A percentile compares a stretch with the other conserved stretches of the same genome.
Conservation (phyloP, 805 yeast genomes). For the Starmerella potacharoeniae region DNA sequence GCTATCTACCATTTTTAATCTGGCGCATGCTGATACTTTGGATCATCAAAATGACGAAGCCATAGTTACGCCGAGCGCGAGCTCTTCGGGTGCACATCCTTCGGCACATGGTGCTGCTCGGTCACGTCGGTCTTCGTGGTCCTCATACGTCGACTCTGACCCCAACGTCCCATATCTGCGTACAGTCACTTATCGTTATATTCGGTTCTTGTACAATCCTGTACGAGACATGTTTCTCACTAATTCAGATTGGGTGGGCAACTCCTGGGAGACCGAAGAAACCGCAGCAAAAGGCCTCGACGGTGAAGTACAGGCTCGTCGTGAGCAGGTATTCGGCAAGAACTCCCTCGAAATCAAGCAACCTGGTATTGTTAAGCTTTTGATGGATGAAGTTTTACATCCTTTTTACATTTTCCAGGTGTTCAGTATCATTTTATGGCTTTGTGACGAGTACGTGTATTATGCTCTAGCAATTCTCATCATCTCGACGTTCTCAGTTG, state of each 20-base stretch:
- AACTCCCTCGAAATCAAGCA: constrained; percentile 68
- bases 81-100: neutral
- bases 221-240: constrained; percentile 74
- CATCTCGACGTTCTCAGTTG: constrained; percentile 70
- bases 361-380: constrained; percentile 50
- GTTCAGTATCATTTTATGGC: constrained; percentile 84
- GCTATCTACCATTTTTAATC: constrained; percentile 52
- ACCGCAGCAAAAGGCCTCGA: constrained; percentile 53
- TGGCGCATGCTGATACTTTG: constrained; percentile 12
- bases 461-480: constrained; percentile 86
- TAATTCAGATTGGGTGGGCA: constrained; percentile 78
- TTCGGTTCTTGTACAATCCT: constrained; percentile 75
- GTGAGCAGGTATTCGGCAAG: constrained; percentile 62
- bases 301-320: constrained; percentile 53
- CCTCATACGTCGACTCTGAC: constrained; percentile 34
- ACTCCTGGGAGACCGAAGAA: constrained; percentile 55
- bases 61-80: neutral
- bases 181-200: constrained; percentile 69
- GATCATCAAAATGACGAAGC: neutral
- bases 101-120: neutral
- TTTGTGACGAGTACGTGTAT: constrained; percentile 82
- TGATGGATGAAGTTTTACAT: constrained; percentile 80
- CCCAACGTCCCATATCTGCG: constrained; percentile 62
- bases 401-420: constrained; percentile 94
- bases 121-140: neutral